Conservation (phyloP, 306 rosid genomes). For the Prunus salicina region DNA sequence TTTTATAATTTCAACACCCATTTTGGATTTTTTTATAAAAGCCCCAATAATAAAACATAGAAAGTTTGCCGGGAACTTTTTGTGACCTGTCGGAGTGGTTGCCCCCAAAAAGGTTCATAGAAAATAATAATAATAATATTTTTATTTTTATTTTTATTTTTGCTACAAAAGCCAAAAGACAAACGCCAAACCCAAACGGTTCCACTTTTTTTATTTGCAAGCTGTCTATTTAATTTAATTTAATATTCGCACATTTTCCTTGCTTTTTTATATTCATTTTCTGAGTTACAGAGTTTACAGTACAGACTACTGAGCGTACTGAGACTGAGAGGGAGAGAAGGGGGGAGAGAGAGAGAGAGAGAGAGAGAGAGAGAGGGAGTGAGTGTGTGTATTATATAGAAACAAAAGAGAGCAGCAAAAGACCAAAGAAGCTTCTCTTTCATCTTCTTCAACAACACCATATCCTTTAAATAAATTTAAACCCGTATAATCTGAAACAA, state of each 20-base stretch:
- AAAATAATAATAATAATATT: neutral
- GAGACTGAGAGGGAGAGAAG: neutral
- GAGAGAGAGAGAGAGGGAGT: neutral
- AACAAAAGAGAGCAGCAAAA: slow-evolving; percentile 29
- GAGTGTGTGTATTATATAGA: slow-evolving; percentile 15
- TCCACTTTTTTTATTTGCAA: slow-evolving; percentile 23
- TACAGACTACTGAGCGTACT: neutral
- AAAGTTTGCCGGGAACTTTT: slow-evolving; percentile 50
- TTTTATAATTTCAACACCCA: no score
- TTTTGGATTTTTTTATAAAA: no score
- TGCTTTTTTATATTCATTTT: neutral
- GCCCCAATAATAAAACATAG: neutral
- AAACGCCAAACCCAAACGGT: slow-evolving; percentile 21
- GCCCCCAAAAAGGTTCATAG: slow-evolving; percentile 53
- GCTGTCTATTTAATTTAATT: neutral
- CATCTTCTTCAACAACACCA: slow-evolving; percentile 9
- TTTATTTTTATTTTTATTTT: no score
- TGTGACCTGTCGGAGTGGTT: slow-evolving; percentile 67
- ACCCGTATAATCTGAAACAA: slow-evolving; percentile 17
- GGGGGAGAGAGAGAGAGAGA: neutral
- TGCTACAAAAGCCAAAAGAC: neutral
- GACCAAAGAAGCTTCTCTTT: slow-evolving; percentile 35
- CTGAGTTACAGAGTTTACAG: slow-evolving; percentile 1
- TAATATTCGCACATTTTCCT: neutral
- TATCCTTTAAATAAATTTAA: no score